These are phyloP conservation scores for Diaporthe sp. DNA, from an alignment of 2,329 filamentous ascomycete species.

Conservation along the genomic window DNA sequence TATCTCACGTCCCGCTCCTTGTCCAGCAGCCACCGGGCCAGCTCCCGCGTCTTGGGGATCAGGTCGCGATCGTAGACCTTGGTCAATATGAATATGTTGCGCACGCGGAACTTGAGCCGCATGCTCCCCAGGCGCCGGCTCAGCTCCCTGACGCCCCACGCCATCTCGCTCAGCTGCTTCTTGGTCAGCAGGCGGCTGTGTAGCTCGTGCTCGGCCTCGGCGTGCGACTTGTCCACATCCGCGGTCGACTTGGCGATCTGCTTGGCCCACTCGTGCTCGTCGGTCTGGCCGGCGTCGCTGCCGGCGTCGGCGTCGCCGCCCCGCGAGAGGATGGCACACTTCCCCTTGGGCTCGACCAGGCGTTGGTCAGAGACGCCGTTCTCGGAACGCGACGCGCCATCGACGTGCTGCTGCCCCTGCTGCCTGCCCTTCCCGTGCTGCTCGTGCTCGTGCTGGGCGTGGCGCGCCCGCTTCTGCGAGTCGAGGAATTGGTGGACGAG, in stretches of 20 bases:
- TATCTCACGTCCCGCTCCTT: conserved; percentile 77
- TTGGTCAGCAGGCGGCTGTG: conserved; percentile 88
- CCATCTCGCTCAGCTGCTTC: conserved; percentile 96
- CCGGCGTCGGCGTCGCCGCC: conserved; percentile 54
- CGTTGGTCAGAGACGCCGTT: conserved; percentile 44
- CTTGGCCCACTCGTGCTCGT: conserved; percentile 69
- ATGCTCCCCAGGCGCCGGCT: conserved; percentile 89
- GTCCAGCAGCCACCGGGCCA: conserved; percentile 85
- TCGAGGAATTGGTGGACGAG: conserved; percentile 77
- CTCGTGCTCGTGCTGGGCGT: conserved; percentile 42
- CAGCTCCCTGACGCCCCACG: conserved; percentile 92
- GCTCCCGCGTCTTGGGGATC: conserved; percentile 80
- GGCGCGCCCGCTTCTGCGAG: conserved; percentile 59
- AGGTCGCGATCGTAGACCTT: conserved; percentile 91
- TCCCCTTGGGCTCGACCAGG: conserved; percentile 54
- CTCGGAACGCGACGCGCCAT: conserved; percentile 42
- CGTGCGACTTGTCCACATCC: conserved; percentile 41
- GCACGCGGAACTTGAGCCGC: conserved; percentile 84
- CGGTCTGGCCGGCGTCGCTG: conserved; percentile 64
- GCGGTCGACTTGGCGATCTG: conserved; percentile 60
- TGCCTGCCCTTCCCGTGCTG: conserved; percentile 39
- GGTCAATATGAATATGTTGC: conserved; percentile 87
- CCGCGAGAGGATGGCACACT: conserved; percentile 49
- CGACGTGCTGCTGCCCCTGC: conserved; percentile 41
- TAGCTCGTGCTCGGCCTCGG: conserved; percentile 50